Conservation (phyloP, 2,329 filamentous ascomycete genomes). For the Bipolaris zeicola region DNA sequence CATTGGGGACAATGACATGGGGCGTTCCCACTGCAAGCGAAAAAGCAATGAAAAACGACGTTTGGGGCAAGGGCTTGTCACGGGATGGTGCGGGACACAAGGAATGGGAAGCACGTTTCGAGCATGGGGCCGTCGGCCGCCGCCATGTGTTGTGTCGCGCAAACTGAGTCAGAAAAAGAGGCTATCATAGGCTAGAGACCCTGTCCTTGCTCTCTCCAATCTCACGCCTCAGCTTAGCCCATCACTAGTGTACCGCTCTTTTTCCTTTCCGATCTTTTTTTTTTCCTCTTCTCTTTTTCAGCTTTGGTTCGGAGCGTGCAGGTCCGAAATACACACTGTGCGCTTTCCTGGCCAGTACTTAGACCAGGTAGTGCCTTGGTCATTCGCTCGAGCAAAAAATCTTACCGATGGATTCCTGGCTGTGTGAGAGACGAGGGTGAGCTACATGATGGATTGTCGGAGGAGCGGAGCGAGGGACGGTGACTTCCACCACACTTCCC, state of each 20-base stretch:
- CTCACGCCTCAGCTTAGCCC: neutral
- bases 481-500: neutral
- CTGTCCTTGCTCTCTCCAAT: conserved; percentile 5
- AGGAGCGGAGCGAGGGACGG: neutral
- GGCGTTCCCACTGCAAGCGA: neutral
- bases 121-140: neutral
- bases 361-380: neutral
- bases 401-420: neutral
- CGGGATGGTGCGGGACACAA: conserved; percentile 12
- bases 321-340: conserved; percentile 1
- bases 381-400: neutral
- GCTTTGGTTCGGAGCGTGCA: conserved; percentile 1
- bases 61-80: conserved; percentile 2
- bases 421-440: neutral
- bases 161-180: neutral
- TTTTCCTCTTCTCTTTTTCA: neutral
- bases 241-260: conserved; percentile 5
- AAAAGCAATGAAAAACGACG: neutral
- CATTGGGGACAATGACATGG: neutral
- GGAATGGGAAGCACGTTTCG: conserved; percentile 4
- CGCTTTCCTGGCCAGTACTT: neutral
- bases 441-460: neutral
- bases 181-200: neutral
- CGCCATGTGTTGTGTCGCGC: neutral
- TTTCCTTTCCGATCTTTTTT: neutral